Evolutionary conservation across 2,329 filamentous ascomycete species (phyloP), one percentile per base, ranked within the genome.

Genomic region (Neofusicoccum umdonicola): DNA sequence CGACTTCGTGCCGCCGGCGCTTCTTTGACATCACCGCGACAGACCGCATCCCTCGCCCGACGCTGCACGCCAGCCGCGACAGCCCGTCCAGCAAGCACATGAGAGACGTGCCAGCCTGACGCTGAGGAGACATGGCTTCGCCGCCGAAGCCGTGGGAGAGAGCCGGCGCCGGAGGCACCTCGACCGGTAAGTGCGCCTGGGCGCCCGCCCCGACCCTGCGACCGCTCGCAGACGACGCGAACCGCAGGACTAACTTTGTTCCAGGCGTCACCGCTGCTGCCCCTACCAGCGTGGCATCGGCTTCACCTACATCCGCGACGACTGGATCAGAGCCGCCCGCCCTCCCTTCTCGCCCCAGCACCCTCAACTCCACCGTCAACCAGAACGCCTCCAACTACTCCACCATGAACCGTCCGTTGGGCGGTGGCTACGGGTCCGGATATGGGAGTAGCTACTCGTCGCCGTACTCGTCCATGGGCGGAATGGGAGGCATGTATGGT

Each of bases 71-170:
- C 58, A 39, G 45, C 44, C n/a, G 45, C 52, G 39, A 52, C 50
- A 13, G 13, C 50, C 27, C 34, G 31, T 60, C 42, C 15, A 60
- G 56, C 56, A 64, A 65, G 52, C 66, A 54, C 62, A 68, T 68
- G 67, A 66, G 39, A 58, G 57, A 39, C 67, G 67, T 68, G 69
- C 72, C 70, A 75, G 66, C 66, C 65, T 66, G 62, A 48, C 42
- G 22, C 42, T 57, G 42, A 65, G 62, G 52, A 72, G 66, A 71
- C 68, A 87, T 87, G 84, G 84, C 82, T 69, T 97, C 94, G 78
- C 95, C 95, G 75, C 95, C 95, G 64, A 99, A 99, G 81, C 95
- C 95, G 52, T 99, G 95, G 95, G 95, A 99, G 81, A 87, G 90
- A 78, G 85, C 89, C 69, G 90, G 89, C 79, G 85, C 87, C 67